Conservation (phyloP, 73 alveolate species). For the Paramecium sonneborni region DNA sequence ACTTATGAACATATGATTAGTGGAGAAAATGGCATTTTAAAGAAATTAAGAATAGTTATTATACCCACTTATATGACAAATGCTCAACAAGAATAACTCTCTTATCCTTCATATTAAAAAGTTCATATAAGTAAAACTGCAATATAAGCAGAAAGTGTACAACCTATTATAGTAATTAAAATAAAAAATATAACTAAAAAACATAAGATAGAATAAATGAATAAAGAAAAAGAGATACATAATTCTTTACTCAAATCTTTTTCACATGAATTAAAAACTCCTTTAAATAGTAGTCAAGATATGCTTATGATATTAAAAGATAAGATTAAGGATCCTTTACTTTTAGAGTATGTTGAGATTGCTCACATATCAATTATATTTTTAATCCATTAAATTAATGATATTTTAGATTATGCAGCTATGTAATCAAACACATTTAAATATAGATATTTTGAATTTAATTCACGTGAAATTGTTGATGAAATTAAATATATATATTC, state of each 20-base stretch:
- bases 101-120: neutral
- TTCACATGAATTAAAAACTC: slow-evolving; percentile 50
- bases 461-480: neutral
- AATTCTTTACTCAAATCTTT: slow-evolving; percentile 2
- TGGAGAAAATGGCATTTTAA: neutral
- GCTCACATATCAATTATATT: neutral
- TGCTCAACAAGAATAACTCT: neutral
- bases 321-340: neutral
- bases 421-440: neutral
- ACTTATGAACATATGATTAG: neutral
- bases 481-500: neutral
- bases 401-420: slow-evolving; percentile 50
- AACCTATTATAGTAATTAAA: neutral
- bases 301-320: neutral
- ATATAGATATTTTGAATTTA: neutral
- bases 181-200: slow-evolving; percentile 18
- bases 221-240: neutral
- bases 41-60: neutral
- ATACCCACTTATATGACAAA: neutral
- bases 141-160: neutral
- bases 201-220: neutral
- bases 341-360: neutral
- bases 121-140: neutral
- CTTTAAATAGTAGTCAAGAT: slow-evolving; percentile 21
- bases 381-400: slow-evolving; percentile 19